These are phyloP conservation scores for Centrapalus pauciflorus DNA, from an alignment of 129 eudicot species.

Conservation along the genomic window DNA sequence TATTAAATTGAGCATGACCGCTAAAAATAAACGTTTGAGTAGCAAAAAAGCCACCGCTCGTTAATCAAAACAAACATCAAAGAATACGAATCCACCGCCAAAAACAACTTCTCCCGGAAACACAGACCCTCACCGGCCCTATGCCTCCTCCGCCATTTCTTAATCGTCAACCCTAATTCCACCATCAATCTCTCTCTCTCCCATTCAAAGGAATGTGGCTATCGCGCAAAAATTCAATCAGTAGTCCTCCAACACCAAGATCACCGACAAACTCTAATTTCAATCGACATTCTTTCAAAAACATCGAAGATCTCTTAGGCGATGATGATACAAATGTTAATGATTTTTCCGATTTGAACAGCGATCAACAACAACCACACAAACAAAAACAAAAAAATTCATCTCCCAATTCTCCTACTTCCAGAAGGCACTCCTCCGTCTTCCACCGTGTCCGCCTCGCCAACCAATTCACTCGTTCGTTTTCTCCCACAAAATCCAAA, in stretches of 20 bases:
- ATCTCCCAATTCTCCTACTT: background rate
- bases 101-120: conserved; percentile 10
- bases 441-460: conserved; percentile 59
- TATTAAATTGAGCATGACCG: background rate
- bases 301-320: conserved; percentile 9
- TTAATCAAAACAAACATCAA: conserved; percentile 5
- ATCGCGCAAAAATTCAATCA: conserved; percentile 20
- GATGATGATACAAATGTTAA: conserved; percentile 6
- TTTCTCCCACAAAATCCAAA: conserved; percentile 14
- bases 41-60: background rate
- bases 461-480: conserved; percentile 35
- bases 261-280: conserved; percentile 7
- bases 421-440: conserved; percentile 17
- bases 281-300: conserved; percentile 24
- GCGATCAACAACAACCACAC: background rate
- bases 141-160: background rate
- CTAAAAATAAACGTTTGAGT: conserved; percentile 2
- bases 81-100: conserved; percentile 5
- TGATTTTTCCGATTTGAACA: conserved; percentile 1
- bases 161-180: conserved; percentile 3
- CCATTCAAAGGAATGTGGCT: conserved; percentile 16
- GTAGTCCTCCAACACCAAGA: background rate
- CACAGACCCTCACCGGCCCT: background rate
- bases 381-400: background rate
- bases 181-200: background rate